phyloP scores from a whole-genome alignment of 2,329 filamentous ascomycete species.

The Didymella sp. region DNA sequence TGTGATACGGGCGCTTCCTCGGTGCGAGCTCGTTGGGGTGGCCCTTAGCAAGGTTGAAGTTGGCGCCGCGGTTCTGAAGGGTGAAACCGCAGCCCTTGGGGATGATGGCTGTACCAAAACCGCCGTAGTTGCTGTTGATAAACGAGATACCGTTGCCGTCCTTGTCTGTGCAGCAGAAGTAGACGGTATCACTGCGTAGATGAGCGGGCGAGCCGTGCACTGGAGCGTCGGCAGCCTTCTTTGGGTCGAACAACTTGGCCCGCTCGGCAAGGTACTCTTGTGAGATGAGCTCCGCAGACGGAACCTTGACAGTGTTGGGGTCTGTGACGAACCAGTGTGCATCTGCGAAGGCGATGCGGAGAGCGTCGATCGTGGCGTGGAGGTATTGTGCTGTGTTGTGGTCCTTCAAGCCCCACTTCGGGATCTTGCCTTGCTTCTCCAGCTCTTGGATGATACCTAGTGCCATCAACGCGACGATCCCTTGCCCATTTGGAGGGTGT shows the following conservation, averaged over 20 bases:
- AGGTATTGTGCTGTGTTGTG: slow-evolving; percentile 80
- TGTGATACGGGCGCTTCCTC: slow-evolving; percentile 91
- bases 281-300: slow-evolving; percentile 72
- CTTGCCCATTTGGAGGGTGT: slow-evolving; percentile 95
- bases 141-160: slow-evolving; percentile 92
- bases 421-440: slow-evolving; percentile 76
- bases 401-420: slow-evolving; percentile 70
- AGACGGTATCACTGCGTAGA: slow-evolving; percentile 89
- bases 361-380: slow-evolving; percentile 84
- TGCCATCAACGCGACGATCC: slow-evolving; percentile 92
- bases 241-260: slow-evolving; percentile 65
- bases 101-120: slow-evolving; percentile 87
- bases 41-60: slow-evolving; percentile 73
- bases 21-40: slow-evolving; percentile 85
- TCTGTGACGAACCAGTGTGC: slow-evolving; percentile 90
- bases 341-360: slow-evolving; percentile 90
- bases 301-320: slow-evolving; percentile 74
- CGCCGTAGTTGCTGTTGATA: slow-evolving; percentile 93
- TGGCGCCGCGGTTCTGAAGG: slow-evolving; percentile 89
- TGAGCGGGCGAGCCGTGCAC: slow-evolving; percentile 79
- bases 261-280: slow-evolving; percentile 77
- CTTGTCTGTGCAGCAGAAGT: slow-evolving; percentile 83
- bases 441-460: slow-evolving; percentile 89
- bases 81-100: slow-evolving; percentile 88
- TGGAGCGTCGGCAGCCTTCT: slow-evolving; percentile 60